These are phyloP conservation scores for Ilyonectria sp. DNA, from an alignment of 2,329 filamentous ascomycete genomes.

Conservation along the genomic window DNA sequence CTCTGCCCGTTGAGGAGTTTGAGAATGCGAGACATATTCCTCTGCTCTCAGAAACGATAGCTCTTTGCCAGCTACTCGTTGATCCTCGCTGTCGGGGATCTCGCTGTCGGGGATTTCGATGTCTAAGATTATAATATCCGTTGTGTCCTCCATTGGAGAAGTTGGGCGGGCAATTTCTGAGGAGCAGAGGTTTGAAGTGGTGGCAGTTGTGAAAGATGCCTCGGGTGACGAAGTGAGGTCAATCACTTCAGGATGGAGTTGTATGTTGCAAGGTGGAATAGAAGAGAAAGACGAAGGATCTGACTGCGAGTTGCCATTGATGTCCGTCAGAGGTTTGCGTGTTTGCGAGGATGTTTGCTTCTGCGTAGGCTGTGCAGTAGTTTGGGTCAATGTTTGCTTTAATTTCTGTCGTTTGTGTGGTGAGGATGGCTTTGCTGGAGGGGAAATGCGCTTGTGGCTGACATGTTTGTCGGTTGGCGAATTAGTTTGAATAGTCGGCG, in stretches of 20 bases:
- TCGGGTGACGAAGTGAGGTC: slow-evolving; percentile 36
- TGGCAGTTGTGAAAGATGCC: slow-evolving; percentile 22
- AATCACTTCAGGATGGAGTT: slow-evolving; percentile 18
- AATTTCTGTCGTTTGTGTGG: slow-evolving; percentile 41
- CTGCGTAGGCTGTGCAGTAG: not conserved
- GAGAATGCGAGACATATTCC: not conserved
- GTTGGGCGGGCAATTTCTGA: slow-evolving; percentile 8
- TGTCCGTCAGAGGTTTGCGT: slow-evolving; percentile 42
- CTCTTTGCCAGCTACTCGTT: not conserved
- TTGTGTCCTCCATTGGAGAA: slow-evolving; percentile 8
- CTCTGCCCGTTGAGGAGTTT: not conserved
- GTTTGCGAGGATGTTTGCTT: slow-evolving; percentile 19
- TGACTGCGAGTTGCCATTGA: slow-evolving; percentile 45
- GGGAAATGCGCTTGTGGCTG: slow-evolving; percentile 22
- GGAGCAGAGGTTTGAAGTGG: slow-evolving; percentile 8
- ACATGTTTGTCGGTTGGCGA: not conserved
- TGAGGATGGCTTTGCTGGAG: slow-evolving; percentile 5
- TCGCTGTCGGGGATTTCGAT: slow-evolving; percentile 11
- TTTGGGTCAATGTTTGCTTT: not conserved
- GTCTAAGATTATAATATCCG: slow-evolving; percentile 15
- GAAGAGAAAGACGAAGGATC: slow-evolving; percentile 9
- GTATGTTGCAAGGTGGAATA: not conserved
- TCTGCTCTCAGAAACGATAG: too few species aligned
- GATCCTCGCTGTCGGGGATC: slow-evolving; percentile 16
- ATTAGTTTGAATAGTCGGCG: not conserved